Evolutionary conservation across 805 yeast genomes (phyloP).

Genomic region (Suhomyces emberorum): DNA sequence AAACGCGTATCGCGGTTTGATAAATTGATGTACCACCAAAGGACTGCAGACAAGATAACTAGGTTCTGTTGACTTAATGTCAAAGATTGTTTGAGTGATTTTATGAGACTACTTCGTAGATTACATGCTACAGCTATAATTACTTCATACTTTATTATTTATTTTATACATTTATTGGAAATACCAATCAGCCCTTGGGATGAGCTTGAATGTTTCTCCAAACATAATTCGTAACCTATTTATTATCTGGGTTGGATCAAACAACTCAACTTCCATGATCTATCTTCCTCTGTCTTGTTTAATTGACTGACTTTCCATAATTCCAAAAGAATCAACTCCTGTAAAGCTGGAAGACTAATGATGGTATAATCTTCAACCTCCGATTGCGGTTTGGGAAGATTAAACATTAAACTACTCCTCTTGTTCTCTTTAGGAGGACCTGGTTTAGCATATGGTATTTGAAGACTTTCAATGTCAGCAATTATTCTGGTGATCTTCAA

Average conservation of each 20-base stretch:
- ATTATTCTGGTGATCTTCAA: constrained; percentile 62
- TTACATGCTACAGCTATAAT: too few species aligned
- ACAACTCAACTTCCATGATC: constrained; percentile 73
- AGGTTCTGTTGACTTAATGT: too few species aligned
- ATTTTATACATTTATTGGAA: too few species aligned
- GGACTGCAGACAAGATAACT: too few species aligned
- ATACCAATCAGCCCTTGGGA: too few species aligned
- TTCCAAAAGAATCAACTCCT: constrained; percentile 62
- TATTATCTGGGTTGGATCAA: constrained; percentile 47
- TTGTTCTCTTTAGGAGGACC: constrained; percentile 13
- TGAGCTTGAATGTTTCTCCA: too few species aligned
- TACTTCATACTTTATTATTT: too few species aligned
- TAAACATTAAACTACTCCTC: constrained; percentile 23
- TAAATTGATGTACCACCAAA: too few species aligned
- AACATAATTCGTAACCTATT: too few species aligned
- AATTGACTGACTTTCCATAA: constrained; percentile 67
- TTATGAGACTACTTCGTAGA: too few species aligned
- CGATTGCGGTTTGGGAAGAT: constrained; percentile 11
- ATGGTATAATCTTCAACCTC: constrained; percentile 36
- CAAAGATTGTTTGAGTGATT: too few species aligned
- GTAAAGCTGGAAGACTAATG: constrained; percentile 42
- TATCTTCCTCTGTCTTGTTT: constrained; percentile 57
- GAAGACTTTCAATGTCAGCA: constrained; percentile 65
- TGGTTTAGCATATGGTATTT: constrained; percentile 51
- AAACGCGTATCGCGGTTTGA: too few species aligned